Evolutionary conservation across 108 stramenopile species (phyloP).

Genomic region (Cyclotella baltica): DNA sequence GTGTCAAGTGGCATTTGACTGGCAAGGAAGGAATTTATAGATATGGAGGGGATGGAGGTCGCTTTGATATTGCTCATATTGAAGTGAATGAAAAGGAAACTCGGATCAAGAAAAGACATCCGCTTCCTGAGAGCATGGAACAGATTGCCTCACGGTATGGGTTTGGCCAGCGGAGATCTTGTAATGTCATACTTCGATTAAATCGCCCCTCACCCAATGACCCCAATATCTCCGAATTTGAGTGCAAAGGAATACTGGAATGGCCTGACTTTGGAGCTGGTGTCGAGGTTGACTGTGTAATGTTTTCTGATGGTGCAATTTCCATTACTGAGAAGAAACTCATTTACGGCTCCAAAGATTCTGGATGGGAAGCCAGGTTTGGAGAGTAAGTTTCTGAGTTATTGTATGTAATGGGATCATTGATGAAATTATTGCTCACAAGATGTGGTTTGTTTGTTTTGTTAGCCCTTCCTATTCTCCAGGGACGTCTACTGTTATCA

Average conservation of each 20-base stretch:
- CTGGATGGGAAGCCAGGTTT: constrained; percentile 88
- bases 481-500: constrained; percentile 66
- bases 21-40: constrained; percentile 84
- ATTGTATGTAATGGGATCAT: too few relatives aligned
- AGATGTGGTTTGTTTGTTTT: too few relatives aligned
- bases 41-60: constrained; percentile 90
- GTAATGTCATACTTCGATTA: constrained; percentile 72
- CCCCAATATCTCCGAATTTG: constrained; percentile 12
- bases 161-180: constrained; percentile 67
- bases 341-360: constrained; percentile 82
- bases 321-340: constrained; percentile 66
- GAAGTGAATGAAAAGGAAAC: constrained; percentile 81
- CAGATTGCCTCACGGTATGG: constrained; percentile 86
- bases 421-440: too few relatives aligned
- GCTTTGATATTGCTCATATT: constrained; percentile 86
- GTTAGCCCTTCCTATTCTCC: constrained; percentile 71
- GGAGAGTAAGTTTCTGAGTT: constrained; percentile 53
- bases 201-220: constrained; percentile 7
- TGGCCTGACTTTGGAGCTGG: constrained; percentile 90
- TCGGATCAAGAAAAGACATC: constrained; percentile 72
- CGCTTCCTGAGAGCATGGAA: constrained; percentile 79
- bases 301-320: constrained; percentile 71
- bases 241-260: constrained; percentile 77
- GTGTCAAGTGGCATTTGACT: constrained; percentile 84
- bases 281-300: constrained; percentile 59